Evolutionary conservation across 305 asterid genomes (phyloP).

Genomic region (Rubia peregrina): DNA sequence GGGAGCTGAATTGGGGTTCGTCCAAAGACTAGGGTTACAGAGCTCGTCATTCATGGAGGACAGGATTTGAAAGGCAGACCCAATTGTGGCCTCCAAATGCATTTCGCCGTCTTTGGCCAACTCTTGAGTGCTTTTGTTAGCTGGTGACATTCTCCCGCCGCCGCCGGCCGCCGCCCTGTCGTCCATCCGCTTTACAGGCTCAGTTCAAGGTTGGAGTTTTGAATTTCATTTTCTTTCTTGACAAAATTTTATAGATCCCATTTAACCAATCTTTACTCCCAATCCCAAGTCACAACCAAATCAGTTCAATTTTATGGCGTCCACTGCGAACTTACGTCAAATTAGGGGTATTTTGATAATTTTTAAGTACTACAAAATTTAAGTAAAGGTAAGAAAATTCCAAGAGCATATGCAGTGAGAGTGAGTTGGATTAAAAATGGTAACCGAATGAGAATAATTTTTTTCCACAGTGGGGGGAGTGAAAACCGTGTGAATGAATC

Average conservation of each 20-base stretch:
- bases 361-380: too few species aligned
- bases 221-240: not conserved
- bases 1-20: conserved; percentile 17
- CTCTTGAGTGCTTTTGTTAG: conserved; percentile 35
- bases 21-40: conserved; percentile 72
- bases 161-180: conserved; percentile 24
- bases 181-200: conserved; percentile 31
- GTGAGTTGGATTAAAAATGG: too few species aligned
- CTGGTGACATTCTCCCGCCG: not conserved
- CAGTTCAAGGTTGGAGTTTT: not conserved
- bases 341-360: too few species aligned
- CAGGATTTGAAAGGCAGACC: conserved; percentile 62
- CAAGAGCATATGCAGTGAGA: too few species aligned
- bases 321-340: too few species aligned
- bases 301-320: too few species aligned
- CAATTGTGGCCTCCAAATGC: conserved; percentile 65
- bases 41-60: conserved; percentile 93
- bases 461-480: too few species aligned
- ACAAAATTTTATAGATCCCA: not conserved
- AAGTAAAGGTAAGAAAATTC: too few species aligned
- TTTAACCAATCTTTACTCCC: too few species aligned
- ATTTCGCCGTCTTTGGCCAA: conserved; percentile 62
- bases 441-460: too few species aligned
- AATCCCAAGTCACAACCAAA: too few species aligned
- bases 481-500: too few species aligned